Evolutionary conservation across 768 basidiomycete genomes (phyloP).

Genomic region (Calocera cornea): DNA sequence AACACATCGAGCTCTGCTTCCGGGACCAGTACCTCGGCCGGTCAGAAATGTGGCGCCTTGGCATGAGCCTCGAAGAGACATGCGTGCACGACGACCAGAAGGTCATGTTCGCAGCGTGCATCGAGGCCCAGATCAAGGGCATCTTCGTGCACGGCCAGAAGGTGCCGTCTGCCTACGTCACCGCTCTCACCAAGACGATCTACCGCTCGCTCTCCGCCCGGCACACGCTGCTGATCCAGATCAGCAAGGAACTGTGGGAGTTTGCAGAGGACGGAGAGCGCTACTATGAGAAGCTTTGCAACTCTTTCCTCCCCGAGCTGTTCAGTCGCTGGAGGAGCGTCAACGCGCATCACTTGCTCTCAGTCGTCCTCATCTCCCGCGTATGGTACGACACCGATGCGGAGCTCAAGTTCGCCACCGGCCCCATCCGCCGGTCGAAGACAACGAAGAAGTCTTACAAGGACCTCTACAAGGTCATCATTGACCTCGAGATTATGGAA

Average conservation of each 20-base stretch:
- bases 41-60: conserved; percentile 92
- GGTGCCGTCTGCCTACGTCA: conserved; percentile 70
- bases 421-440: conserved; percentile 63
- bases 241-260: conserved; percentile 92
- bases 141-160: conserved; percentile 60
- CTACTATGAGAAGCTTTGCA: conserved; percentile 93
- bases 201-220: conserved; percentile 85
- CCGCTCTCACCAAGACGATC: conserved; percentile 70
- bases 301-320: conserved; percentile 84
- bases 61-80: conserved; percentile 63
- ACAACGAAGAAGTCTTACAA: conserved; percentile 55
- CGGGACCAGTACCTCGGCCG: conserved; percentile 92
- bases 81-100: conserved; percentile 78
- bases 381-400: conserved; percentile 66
- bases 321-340: conserved; percentile 74
- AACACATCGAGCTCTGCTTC: conserved; percentile 80
- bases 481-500: conserved; percentile 74
- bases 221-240: conserved; percentile 88
- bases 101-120: conserved; percentile 68
- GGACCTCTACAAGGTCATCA: conserved; percentile 92
- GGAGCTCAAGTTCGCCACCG: conserved; percentile 70
- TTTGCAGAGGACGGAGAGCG: conserved; percentile 94
- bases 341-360: conserved; percentile 83
- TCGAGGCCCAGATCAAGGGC: conserved; percentile 65
- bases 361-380: conserved; percentile 86